phyloP scores from a whole-genome alignment of 2,329 filamentous ascomycete genomes.

The Fusarium algeriense region DNA sequence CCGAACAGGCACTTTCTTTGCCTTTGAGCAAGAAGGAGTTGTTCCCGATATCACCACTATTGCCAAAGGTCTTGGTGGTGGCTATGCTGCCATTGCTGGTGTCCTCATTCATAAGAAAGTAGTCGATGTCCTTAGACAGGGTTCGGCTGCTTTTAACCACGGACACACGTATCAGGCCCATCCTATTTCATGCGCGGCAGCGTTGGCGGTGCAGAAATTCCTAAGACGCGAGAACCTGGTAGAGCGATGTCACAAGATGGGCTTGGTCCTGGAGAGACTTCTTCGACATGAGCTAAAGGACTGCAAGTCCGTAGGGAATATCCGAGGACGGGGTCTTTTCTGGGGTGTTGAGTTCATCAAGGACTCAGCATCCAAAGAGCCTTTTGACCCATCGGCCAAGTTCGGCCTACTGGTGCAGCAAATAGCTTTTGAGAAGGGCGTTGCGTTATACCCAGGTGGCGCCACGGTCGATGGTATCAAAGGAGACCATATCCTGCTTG shows the following conservation, averaged over 20 bases:
- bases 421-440: slow-evolving; percentile 49
- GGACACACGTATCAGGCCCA: slow-evolving; percentile 74
- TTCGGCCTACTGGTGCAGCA: slow-evolving; percentile 50
- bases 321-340: slow-evolving; percentile 52
- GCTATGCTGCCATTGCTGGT: slow-evolving; percentile 69
- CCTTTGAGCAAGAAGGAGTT: slow-evolving; percentile 59
- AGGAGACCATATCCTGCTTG: slow-evolving; percentile 78
- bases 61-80: slow-evolving; percentile 65
- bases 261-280: slow-evolving; percentile 42
- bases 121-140: slow-evolving; percentile 55
- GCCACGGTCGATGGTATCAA: slow-evolving; percentile 69
- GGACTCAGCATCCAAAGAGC: slow-evolving; percentile 50
- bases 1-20: slow-evolving; percentile 69
- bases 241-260: slow-evolving; percentile 68
- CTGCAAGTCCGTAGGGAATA: slow-evolving; percentile 4
- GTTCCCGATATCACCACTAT: slow-evolving; percentile 45
- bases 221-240: slow-evolving; percentile 69
- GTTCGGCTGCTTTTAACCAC: slow-evolving; percentile 58
- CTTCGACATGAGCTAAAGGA: background rate
- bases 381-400: slow-evolving; percentile 49
- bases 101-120: slow-evolving; percentile 68
- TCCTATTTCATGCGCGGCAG: slow-evolving; percentile 69
- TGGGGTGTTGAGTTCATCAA: slow-evolving; percentile 61
- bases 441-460: slow-evolving; percentile 70
- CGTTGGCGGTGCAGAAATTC: slow-evolving; percentile 71